Evolutionary conservation across 2,329 filamentous ascomycete species (phyloP).

Genomic region (Cordyceps tenuipes): DNA sequence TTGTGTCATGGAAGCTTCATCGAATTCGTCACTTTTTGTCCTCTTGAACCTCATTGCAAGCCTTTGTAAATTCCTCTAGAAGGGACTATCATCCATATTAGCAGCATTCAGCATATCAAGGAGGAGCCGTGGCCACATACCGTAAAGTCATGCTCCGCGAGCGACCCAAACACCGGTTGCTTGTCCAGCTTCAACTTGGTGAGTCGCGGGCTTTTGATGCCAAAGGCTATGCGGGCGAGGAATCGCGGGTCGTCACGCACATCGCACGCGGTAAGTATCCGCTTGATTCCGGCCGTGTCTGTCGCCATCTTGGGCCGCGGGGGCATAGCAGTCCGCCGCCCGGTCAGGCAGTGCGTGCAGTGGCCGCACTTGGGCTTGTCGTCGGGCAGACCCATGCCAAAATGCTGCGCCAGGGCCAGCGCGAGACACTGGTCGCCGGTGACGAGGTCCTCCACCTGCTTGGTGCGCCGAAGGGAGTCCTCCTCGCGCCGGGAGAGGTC

Average conservation of each 20-base stretch:
- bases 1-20: not conserved
- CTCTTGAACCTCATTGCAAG: not conserved
- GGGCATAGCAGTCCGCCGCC: constrained; percentile 29
- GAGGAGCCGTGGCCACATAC: constrained; percentile 18
- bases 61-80: not conserved
- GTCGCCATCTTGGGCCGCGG: constrained; percentile 29
- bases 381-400: constrained; percentile 43
- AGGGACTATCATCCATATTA: not conserved
- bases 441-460: constrained; percentile 44
- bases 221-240: constrained; percentile 52
- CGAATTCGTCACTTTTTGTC: not conserved
- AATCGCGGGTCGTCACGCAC: constrained; percentile 50
- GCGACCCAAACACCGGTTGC: constrained; percentile 38
- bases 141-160: constrained; percentile 42
- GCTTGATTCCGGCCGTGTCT: constrained; percentile 30
- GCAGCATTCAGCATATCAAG: not conserved
- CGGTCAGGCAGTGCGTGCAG: constrained; percentile 35
- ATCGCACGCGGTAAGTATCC: constrained; percentile 34
- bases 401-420: constrained; percentile 43
- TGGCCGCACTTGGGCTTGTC: constrained; percentile 41
- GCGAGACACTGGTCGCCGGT: constrained; percentile 45
- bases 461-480: constrained; percentile 42
- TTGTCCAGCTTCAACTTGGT: constrained; percentile 39
- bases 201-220: constrained; percentile 50
- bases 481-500: constrained; percentile 43